Evolutionary conservation across 176 grass and related monocot genomes (phyloP).

Genomic region (Puccinellia tenuiflora): DNA sequence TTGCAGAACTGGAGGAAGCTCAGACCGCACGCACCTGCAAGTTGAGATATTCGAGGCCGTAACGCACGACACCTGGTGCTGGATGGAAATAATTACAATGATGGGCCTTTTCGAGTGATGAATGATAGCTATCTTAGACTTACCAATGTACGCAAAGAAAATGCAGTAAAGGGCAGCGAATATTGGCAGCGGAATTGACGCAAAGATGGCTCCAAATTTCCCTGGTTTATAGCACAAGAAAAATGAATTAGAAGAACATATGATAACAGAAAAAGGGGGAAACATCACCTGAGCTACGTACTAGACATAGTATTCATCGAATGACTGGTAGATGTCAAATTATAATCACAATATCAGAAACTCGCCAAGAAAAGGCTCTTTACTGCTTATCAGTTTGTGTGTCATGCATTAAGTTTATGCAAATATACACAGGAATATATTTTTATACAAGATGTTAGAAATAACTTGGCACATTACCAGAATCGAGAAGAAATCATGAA

Average conservation of each 20-base stretch:
- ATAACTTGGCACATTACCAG: slow-evolving; percentile 29
- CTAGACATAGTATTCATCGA: too few species aligned
- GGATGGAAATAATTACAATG: not conserved
- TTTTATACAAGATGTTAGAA: not conserved
- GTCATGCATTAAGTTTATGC: not conserved
- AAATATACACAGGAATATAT: not conserved
- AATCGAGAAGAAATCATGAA: slow-evolving; percentile 98
- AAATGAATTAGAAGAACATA: not conserved
- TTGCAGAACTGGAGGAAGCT: slow-evolving; percentile 76
- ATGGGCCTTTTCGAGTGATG: not conserved
- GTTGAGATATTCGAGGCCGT: too few species aligned
- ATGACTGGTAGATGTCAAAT: not conserved
- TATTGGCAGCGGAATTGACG: not conserved
- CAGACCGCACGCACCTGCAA: slow-evolving; percentile 53
- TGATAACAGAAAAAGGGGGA: not conserved
- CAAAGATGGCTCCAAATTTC: not conserved
- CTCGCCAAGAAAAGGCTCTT: not conserved
- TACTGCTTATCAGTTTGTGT: not conserved
- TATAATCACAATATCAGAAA: not conserved
- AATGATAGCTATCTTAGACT: not conserved
- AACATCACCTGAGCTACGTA: too few species aligned
- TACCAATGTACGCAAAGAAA: slow-evolving; percentile 41
- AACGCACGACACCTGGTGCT: too few species aligned
- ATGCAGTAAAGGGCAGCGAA: slow-evolving; percentile 4
- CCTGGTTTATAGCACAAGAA: not conserved